Conservation (phyloP, 75 land plant species). For the Pinus albicaulis region DNA sequence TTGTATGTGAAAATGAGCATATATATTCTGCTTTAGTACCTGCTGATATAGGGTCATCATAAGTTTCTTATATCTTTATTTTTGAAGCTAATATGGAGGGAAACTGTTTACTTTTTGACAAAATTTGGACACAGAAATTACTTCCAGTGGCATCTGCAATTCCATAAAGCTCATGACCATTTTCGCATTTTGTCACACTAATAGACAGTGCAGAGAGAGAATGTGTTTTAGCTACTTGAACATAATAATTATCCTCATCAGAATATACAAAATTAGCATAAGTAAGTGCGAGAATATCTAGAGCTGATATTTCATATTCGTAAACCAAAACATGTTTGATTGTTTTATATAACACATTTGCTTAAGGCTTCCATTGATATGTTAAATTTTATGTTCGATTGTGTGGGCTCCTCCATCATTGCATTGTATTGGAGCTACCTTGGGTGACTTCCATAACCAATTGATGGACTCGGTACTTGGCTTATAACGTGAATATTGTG, state of each 20-base stretch:
- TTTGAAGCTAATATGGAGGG: neutral
- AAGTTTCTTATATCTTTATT: neutral
- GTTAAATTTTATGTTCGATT: no score
- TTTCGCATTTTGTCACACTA: neutral
- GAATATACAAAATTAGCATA: conserved; percentile 69
- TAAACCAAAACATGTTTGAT: no score
- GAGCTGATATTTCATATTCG: conserved; percentile 30
- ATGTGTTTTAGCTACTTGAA: neutral
- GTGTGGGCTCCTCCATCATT: no score
- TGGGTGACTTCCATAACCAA: no score
- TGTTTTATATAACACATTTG: no score
- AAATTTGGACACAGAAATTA: neutral
- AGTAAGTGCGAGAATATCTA: conserved; percentile 63
- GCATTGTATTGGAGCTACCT: no score
- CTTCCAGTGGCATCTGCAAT: neutral
- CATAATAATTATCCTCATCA: conserved; percentile 36
- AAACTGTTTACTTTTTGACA: neutral
- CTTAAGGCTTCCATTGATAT: no score
- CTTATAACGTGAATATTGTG: no score
- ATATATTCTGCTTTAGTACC: neutral
- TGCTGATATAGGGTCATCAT: neutral
- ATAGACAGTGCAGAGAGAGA: neutral
- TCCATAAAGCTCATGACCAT: neutral
- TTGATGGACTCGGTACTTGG: no score
- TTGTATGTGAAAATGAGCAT: neutral